Conservation (phyloP, 495 filamentous ascomycete species). For the Penicillium coprophilum region DNA sequence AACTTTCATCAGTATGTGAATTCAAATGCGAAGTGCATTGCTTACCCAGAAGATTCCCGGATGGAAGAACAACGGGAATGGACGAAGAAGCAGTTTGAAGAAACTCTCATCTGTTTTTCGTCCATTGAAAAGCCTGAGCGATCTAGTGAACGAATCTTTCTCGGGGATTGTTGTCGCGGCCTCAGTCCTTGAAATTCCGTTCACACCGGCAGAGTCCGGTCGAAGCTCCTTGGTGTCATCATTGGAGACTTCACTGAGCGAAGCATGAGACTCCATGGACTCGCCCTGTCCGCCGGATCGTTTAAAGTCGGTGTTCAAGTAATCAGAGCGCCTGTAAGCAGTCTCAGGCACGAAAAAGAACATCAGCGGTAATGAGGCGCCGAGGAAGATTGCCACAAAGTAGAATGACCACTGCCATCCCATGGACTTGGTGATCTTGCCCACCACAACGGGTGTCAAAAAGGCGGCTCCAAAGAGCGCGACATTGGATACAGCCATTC, state of each 20-base stretch:
- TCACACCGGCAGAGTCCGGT: neutral
- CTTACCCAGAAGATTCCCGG: slow-evolving; percentile 79
- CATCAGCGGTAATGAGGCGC: slow-evolving; percentile 61
- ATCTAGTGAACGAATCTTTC: slow-evolving; percentile 54
- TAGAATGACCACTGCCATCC: slow-evolving; percentile 80
- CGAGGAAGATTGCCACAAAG: slow-evolving; percentile 66
- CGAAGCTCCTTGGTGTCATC: slow-evolving; percentile 21
- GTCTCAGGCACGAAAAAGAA: slow-evolving; percentile 86
- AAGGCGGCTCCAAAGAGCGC: slow-evolving; percentile 90
- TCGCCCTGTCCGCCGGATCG: slow-evolving; percentile 17
- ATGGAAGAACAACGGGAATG: slow-evolving; percentile 69
- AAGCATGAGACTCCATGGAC: slow-evolving; percentile 19
- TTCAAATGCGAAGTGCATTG: neutral
- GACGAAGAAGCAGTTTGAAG: slow-evolving; percentile 59
- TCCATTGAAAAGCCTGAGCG: slow-evolving; percentile 73
- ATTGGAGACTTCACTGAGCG: slow-evolving; percentile 7
- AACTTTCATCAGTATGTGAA: slow-evolving; percentile 9
- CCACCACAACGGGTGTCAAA: slow-evolving; percentile 84
- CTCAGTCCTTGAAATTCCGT: slow-evolving; percentile 16
- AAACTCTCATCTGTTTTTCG: slow-evolving; percentile 68
- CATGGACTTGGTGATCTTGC: slow-evolving; percentile 74
- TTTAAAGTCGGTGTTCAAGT: slow-evolving; percentile 62
- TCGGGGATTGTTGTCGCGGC: slow-evolving; percentile 18
- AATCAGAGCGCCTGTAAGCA: slow-evolving; percentile 63
- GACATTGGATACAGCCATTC: slow-evolving; percentile 89